A percentile compares a stretch with the other conserved stretches of the same genome.
phyloP scores from a whole-genome alignment of 108 stramenopile genomes.

The Cyclotella distinguenda region DNA sequence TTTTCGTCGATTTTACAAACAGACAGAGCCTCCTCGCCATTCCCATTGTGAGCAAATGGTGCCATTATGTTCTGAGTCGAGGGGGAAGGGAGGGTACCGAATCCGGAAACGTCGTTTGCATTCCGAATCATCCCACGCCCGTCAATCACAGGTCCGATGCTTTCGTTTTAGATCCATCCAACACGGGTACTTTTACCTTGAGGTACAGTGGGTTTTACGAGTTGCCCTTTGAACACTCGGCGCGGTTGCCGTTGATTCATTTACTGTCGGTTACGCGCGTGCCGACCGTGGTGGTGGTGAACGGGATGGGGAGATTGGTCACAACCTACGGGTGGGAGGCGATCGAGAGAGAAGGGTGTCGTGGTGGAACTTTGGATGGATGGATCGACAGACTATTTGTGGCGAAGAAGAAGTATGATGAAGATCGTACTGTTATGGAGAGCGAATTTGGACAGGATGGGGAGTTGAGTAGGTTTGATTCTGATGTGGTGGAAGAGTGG shows the following conservation, averaged over 20 bases:
- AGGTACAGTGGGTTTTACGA: constrained; percentile 30
- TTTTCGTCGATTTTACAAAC: constrained; percentile 41
- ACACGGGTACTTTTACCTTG: constrained; percentile 9
- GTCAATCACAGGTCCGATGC: too few species aligned
- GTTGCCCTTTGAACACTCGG: constrained; percentile 27
- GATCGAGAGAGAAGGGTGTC: constrained; percentile 29
- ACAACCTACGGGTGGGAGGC: constrained; percentile 47
- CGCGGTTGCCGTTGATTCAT: constrained; percentile 18
- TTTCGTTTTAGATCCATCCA: background rate
- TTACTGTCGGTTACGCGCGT: constrained; percentile 30
- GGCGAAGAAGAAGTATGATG: constrained; percentile 16
- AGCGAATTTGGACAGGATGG: background rate
- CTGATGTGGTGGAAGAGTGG: constrained; percentile 28
- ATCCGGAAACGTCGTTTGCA: constrained; percentile 32
- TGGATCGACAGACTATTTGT: constrained; percentile 19
- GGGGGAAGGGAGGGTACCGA: background rate
- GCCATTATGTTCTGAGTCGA: constrained; percentile 11
- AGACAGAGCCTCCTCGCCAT: constrained; percentile 37
- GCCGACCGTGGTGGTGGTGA: constrained; percentile 36
- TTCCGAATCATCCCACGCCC: constrained; percentile 35
- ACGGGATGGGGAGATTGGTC: constrained; percentile 33
- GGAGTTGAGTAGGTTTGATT: constrained; percentile 26
- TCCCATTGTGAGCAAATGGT: constrained; percentile 40
- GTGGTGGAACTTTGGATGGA: constrained; percentile 11
- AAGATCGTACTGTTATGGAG: background rate